Base-by-base conservation (phyloP, 768 basidiomycete species). In the Lentinula aciculospora region DNA sequence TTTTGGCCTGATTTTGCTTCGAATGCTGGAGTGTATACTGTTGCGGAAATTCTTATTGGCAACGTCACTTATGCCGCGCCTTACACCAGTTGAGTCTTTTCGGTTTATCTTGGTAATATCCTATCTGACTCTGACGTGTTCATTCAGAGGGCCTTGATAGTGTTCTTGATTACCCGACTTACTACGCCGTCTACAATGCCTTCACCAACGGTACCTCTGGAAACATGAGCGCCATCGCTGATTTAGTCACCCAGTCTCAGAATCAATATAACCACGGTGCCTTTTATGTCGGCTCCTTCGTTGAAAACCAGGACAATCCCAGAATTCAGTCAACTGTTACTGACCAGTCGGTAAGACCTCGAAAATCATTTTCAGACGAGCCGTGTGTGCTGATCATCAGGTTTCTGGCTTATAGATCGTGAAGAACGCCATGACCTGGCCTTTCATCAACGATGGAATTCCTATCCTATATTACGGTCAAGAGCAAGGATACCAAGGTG, bases 381-480 rank as follows among this genome's bases (percentile, higher is more conserved):
- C 5, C 2, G 37, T 21, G 39, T 54, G 9, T 31, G 49, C 15
- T 34, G 1, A 36, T 59, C 4, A 32, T 49, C 39, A 46, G n/a
- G n/a, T n/a, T n/a, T n/a, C n/a, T n/a, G n/a, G 25, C 47, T 44
- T 17, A 15, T 36, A 71, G 68, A 64, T 73, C 40, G 48, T 64
- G 36, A 77, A 73, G 64, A 88, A 87, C 65, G 83, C 83, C 23
- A 80, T 88, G 76, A 70, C 77, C 25, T 85, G 83, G 71, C 77
- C 74, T 50, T 88, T 86, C 67, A 78, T 84, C 72, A 76, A 79
- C 44, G 87, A 88, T 58, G 84, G 86, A 19, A 83, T 87, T 61
- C 86, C 86, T 2, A 83, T 88, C 58, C 67, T 86, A 37, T 88
- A 89, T 66, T 86, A 86, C 59, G 86, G 86, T 8, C 86, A 87